Evolutionary conservation across 2,329 filamentous ascomycete species (phyloP).

Genomic region (Botrytis paeoniae): DNA sequence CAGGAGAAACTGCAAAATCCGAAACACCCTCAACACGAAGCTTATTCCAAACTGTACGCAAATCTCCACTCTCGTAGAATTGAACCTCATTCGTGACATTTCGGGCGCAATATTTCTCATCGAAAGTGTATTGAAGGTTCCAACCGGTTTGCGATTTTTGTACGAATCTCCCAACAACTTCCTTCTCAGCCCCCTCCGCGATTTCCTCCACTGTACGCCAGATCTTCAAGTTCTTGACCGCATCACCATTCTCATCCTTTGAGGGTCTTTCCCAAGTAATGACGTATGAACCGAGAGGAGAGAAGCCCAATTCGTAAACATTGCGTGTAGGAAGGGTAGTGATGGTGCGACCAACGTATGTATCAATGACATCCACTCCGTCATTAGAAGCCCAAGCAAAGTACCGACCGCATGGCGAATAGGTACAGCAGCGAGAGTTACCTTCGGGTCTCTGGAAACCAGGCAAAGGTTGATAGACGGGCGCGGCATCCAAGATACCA

Average conservation of each 20-base stretch:
- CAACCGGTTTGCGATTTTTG: conserved; percentile 94
- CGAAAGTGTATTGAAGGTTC: conserved; percentile 94
- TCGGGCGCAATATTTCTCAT: conserved; percentile 91
- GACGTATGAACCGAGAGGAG: conserved; percentile 84
- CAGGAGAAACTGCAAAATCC: conserved; percentile 86
- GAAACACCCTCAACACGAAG: conserved; percentile 85
- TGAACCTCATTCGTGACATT: conserved; percentile 96
- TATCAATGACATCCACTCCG: conserved; percentile 80
- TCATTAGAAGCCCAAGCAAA: conserved; percentile 93
- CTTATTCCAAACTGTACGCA: conserved; percentile 91
- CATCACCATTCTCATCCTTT: conserved; percentile 92
- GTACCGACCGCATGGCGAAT: conserved; percentile 93
- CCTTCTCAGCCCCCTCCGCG: conserved; percentile 52
- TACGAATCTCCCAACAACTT: conserved; percentile 83
- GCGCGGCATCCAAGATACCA: conserved; percentile 87
- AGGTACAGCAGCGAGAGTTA: conserved; percentile 89
- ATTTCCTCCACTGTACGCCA: conserved; percentile 79
- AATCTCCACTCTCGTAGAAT: conserved; percentile 86
- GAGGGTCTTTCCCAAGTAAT: conserved; percentile 94
- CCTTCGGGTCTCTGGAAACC: conserved; percentile 87
- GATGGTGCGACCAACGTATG: conserved; percentile 70
- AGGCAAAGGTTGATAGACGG: conserved; percentile 78
- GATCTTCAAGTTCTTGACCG: conserved; percentile 94
- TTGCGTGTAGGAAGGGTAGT: conserved; percentile 74
- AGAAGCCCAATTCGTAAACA: conserved; percentile 94